Conservation (phyloP, 2,329 filamentous ascomycete genomes). For the Aureobasidium sp. region DNA sequence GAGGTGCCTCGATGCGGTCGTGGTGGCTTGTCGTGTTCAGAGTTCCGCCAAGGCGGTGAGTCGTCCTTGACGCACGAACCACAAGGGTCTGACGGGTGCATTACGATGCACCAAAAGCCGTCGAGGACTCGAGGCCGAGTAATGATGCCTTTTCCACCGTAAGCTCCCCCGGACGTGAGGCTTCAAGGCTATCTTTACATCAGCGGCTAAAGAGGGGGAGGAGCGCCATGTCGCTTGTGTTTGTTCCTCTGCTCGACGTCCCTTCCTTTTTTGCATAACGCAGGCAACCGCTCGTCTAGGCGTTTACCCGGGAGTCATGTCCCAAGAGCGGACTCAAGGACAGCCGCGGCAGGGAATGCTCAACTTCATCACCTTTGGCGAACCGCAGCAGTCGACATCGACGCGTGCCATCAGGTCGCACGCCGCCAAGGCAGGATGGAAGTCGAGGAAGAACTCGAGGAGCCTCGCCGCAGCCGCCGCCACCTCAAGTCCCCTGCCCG, state of each 20-base stretch:
- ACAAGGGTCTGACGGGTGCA: not conserved
- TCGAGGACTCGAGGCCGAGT: not conserved
- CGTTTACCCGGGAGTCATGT: not conserved
- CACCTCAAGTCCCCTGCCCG: not conserved
- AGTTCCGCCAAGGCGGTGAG: not conserved
- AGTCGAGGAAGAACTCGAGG: slow-evolving; percentile 2
- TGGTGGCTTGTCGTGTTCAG: not conserved
- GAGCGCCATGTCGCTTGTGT: not conserved
- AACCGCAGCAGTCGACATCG: not conserved
- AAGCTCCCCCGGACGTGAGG: not conserved
- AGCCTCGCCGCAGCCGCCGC: not conserved
- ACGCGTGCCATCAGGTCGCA: slow-evolving; percentile 1
- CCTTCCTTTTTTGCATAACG: not conserved
- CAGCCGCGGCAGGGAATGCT: not conserved
- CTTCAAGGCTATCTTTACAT: not conserved
- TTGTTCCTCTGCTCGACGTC: not conserved
- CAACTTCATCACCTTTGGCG: slow-evolving; percentile 7
- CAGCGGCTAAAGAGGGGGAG: not conserved
- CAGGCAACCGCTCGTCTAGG: not conserved
- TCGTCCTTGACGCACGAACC: too few species aligned
- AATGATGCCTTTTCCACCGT: not conserved
- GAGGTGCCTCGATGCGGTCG: not conserved
- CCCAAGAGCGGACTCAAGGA: not conserved
- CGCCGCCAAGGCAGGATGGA: slow-evolving; percentile 4
- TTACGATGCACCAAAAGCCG: not conserved